phyloP scores from a whole-genome alignment of 163 green algal species.

The Prototheca wickerhamii region DNA sequence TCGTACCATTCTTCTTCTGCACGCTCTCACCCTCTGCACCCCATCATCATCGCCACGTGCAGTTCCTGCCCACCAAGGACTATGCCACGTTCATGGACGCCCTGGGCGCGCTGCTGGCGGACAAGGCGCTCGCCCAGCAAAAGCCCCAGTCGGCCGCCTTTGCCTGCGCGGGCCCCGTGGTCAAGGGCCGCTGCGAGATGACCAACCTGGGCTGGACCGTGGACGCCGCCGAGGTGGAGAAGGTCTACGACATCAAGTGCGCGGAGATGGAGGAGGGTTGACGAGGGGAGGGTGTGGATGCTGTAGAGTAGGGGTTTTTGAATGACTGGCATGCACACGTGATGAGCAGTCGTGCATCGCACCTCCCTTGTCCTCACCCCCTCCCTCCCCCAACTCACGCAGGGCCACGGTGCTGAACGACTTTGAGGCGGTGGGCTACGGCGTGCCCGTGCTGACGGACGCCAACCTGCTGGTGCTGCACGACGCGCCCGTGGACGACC shows the following conservation, averaged over 20 bases:
- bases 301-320: no score
- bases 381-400: no score
- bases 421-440: conserved; percentile 92
- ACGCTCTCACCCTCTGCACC: neutral
- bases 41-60: conserved; percentile 1
- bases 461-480: conserved; percentile 62
- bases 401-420: conserved; percentile 74
- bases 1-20: neutral
- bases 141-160: conserved; percentile 55
- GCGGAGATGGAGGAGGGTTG: neutral
- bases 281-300: no score
- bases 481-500: conserved; percentile 31
- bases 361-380: no score
- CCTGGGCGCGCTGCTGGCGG: conserved; percentile 47
- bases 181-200: conserved; percentile 70
- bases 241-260: conserved; percentile 41
- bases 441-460: conserved; percentile 56
- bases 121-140: conserved; percentile 16
- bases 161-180: conserved; percentile 76
- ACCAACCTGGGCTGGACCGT: conserved; percentile 85
- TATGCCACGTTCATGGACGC: conserved; percentile 60
- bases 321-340: neutral
- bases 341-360: no score
- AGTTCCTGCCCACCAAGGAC: conserved; percentile 61
- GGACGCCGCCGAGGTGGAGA: conserved; percentile 45